A percentile compares a stretch with the other conserved stretches of the same genome.
phyloP scores from a whole-genome alignment of 805 yeast species.

The Candida silvicultrix region DNA sequence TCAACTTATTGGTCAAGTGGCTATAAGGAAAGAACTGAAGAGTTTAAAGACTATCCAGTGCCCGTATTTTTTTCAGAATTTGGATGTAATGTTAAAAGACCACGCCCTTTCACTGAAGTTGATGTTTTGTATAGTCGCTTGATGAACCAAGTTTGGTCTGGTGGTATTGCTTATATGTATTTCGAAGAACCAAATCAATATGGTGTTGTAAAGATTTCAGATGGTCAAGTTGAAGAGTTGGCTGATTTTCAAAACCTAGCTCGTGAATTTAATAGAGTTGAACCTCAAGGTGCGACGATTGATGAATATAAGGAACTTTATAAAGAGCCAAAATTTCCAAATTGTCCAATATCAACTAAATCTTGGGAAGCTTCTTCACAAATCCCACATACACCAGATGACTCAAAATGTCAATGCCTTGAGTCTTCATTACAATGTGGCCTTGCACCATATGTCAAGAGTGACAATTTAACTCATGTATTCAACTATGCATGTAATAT shows the following conservation, averaged over 20 bases:
- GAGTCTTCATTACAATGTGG: slow-evolving; percentile 49
- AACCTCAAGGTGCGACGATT: slow-evolving; percentile 37
- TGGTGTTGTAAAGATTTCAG: slow-evolving; percentile 55
- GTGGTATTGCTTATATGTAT: slow-evolving; percentile 82
- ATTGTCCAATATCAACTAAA: slow-evolving; percentile 45
- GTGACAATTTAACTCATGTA: slow-evolving; percentile 45
- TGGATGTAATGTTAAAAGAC: slow-evolving; percentile 64
- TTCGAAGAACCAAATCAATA: slow-evolving; percentile 70
- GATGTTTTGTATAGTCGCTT: slow-evolving; percentile 54
- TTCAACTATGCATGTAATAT: slow-evolving; percentile 53
- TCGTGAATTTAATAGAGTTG: slow-evolving; percentile 40
- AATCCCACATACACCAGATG: slow-evolving; percentile 67
- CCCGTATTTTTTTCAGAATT: slow-evolving; percentile 79
- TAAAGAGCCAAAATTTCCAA: slow-evolving; percentile 24
- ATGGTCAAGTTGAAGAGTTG: slow-evolving; percentile 42
- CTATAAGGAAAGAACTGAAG: slow-evolving; percentile 54
- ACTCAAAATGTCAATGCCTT: slow-evolving; percentile 55
- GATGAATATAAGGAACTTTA: slow-evolving; percentile 22
- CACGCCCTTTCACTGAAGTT: slow-evolving; percentile 70
- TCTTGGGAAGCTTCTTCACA: slow-evolving; percentile 56
- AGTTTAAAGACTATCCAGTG: slow-evolving; percentile 56
- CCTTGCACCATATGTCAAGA: slow-evolving; percentile 38
- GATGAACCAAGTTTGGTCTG: slow-evolving; percentile 81
- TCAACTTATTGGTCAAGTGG: slow-evolving; percentile 62
- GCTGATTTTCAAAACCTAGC: slow-evolving; percentile 54